Percentiles rank a stretch among this genome's conserved stretches.
Evolutionary conservation across 2,329 filamentous ascomycete genomes (phyloP).

Genomic region (Arthroderma uncinatum): DNA sequence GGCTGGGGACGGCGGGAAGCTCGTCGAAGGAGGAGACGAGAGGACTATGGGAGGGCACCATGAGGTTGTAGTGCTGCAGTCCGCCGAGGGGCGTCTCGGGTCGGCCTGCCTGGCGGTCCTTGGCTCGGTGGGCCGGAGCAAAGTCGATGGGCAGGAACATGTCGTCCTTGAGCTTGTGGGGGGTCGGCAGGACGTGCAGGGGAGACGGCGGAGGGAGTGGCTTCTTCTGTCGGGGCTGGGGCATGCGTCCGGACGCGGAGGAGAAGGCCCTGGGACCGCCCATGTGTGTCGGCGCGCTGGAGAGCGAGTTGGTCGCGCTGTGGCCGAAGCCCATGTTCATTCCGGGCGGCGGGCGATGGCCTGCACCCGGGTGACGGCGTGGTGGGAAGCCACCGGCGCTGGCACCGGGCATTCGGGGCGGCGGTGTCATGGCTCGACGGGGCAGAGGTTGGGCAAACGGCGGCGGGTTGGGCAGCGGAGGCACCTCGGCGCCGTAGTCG

Average conservation of each 20-base stretch:
- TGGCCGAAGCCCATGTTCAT: constrained; percentile 19
- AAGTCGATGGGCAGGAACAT: constrained; percentile 69
- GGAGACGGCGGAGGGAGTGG: constrained; percentile 60
- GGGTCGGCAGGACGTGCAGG: constrained; percentile 69
- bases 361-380: constrained; percentile 23
- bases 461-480: constrained; percentile 25
- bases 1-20: constrained; percentile 72
- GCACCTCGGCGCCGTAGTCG: constrained; percentile 57
- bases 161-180: constrained; percentile 73
- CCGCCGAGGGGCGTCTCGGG: constrained; percentile 50
- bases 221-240: constrained; percentile 42
- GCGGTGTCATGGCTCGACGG: constrained; percentile 91
- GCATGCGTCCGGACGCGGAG: constrained; percentile 45
- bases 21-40: constrained; percentile 79
- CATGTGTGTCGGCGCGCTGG: constrained; percentile 20
- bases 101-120: constrained; percentile 57
- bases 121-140: constrained; percentile 61
- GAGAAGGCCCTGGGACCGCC: constrained; percentile 48
- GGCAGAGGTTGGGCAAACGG: constrained; percentile 75
- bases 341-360: constrained; percentile 12
- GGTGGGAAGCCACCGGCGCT: constrained; percentile 47
- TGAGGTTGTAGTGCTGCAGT: constrained; percentile 59
- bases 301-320: constrained; percentile 12
- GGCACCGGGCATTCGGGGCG: constrained; percentile 56
- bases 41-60: constrained; percentile 62